Base-by-base conservation (phyloP, 495 filamentous ascomycete genomes). In the Lepraria neglecta region DNA sequence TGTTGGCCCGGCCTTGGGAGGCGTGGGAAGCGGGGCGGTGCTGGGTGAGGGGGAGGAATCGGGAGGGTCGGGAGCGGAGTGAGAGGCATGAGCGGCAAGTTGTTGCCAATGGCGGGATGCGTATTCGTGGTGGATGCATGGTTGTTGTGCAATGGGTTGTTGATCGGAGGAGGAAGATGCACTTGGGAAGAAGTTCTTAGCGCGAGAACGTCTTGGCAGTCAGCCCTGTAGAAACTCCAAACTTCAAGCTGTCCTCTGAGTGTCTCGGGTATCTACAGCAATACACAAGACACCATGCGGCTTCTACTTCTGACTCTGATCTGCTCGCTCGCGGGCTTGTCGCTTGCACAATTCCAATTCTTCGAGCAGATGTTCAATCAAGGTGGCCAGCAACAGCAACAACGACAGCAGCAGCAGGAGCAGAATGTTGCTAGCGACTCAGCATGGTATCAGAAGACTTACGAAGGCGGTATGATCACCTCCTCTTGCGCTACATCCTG, bases 331-430 rank as follows among this genome's bases (percentile, higher is more conserved):
- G 70, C 75, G 14, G 67, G 78, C 35, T 61, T 77, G 19, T 77
- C 77, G 12, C 69, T 74, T 62, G 87, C 85, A 15, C 91, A 95
- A 75, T 96, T 96, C 76, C 82, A 85, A 70, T 90, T 91, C 80
- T 91, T 91, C 76, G 91, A 96, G 66, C 88, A 95, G 63, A 88
- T 90, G 85, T 90, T 90, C 70, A 75, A 78, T 61, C 79, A 78
- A 68, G 79, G 81, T 62, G 78, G 80, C 70, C 69, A 73, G 54
- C 76, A 77, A 48, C 73, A 70, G 3, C 76, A 83, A 48, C 80
- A 82, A 51, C 81, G 85, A 24, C 24, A 1, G 55, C 82, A 84
- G 48, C 84, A 84, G 27, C 81, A 82, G 7, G 81, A 82, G 11
- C 88, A 92, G 66, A 91, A 96, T 68, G 85, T 82, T 11, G 79